phyloP scores from a whole-genome alignment of 371 early-diverging fungal genomes.

The Saksenaea vasiformis region DNA sequence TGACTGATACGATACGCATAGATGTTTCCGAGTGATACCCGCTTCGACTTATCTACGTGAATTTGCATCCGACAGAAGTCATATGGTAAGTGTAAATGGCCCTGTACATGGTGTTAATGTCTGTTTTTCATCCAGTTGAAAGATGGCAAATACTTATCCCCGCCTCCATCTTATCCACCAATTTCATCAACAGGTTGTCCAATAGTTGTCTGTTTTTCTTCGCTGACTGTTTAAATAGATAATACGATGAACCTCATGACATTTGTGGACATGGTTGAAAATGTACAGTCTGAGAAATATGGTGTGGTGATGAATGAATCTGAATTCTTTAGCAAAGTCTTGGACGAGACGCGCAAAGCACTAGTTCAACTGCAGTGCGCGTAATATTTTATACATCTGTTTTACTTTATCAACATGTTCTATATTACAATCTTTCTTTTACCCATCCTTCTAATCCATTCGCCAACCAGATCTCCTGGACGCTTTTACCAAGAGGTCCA shows the following conservation, averaged over 20 bases:
- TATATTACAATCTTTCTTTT: constrained; percentile 47
- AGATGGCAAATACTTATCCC: constrained; percentile 24
- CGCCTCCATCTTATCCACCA: constrained; percentile 35
- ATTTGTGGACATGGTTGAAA: constrained; percentile 24
- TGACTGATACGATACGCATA: not conserved
- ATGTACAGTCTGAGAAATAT: constrained; percentile 11
- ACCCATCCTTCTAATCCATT: constrained; percentile 95
- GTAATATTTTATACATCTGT: not conserved
- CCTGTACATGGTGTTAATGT: not conserved
- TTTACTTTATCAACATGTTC: not conserved
- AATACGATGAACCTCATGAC: constrained; percentile 19
- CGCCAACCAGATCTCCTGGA: constrained; percentile 90
- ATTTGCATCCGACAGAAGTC: constrained; percentile 46
- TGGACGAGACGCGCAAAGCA: not conserved
- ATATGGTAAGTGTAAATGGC: constrained; percentile 32
- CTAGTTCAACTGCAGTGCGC: not conserved
- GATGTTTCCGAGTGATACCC: constrained; percentile 42
- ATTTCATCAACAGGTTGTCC: constrained; percentile 15
- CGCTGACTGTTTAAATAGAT: not conserved
- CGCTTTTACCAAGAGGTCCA: constrained; percentile 83
- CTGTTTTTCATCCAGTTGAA: constrained; percentile 13
- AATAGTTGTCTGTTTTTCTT: not conserved
- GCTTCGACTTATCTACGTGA: constrained; percentile 25
- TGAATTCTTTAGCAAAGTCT: constrained; percentile 8
- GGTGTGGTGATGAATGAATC: constrained; percentile 18